These are phyloP conservation scores for Trichophyton schoenleinii DNA, from an alignment of 2,329 filamentous ascomycete species.

Conservation along the genomic window DNA sequence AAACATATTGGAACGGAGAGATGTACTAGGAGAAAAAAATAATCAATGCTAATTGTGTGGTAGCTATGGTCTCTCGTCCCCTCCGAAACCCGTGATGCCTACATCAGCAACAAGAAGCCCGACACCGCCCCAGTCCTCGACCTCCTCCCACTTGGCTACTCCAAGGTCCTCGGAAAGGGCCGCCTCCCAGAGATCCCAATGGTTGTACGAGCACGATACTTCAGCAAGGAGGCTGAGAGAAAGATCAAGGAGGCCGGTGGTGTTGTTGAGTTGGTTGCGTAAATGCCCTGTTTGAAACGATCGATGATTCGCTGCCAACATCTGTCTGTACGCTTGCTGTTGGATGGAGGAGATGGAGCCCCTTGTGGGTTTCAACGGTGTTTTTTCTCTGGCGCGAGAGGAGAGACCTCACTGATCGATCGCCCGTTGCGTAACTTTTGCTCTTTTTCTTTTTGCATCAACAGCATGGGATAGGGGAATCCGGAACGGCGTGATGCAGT, in stretches of 20 bases:
- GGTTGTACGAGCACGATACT: slow-evolving; percentile 88
- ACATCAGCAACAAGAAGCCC: slow-evolving; percentile 61
- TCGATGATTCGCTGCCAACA: background rate
- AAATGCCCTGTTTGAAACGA: slow-evolving; percentile 26
- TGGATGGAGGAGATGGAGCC: background rate
- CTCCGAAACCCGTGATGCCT: slow-evolving; percentile 81
- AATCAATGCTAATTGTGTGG: slow-evolving; percentile 7
- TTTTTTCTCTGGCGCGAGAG: background rate
- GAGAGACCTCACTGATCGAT: background rate
- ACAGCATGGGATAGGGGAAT: background rate
- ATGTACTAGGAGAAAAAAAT: slow-evolving; percentile 4
- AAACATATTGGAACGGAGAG: background rate
- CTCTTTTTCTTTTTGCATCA: background rate
- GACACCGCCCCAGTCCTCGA: slow-evolving; percentile 96
- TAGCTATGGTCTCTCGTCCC: slow-evolving; percentile 95
- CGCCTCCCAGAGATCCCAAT: slow-evolving; percentile 84
- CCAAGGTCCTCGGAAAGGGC: slow-evolving; percentile 98
- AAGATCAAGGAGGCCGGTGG: slow-evolving; percentile 98
- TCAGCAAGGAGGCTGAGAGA: slow-evolving; percentile 91
- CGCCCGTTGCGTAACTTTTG: background rate
- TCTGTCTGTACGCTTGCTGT: background rate
- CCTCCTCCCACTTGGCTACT: slow-evolving; percentile 92
- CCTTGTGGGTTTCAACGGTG: background rate
- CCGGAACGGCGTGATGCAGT: background rate
- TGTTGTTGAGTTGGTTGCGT: slow-evolving; percentile 90